Conservation (phyloP, 2,329 filamentous ascomycete species). For the Sphaerulina musiva region DNA sequence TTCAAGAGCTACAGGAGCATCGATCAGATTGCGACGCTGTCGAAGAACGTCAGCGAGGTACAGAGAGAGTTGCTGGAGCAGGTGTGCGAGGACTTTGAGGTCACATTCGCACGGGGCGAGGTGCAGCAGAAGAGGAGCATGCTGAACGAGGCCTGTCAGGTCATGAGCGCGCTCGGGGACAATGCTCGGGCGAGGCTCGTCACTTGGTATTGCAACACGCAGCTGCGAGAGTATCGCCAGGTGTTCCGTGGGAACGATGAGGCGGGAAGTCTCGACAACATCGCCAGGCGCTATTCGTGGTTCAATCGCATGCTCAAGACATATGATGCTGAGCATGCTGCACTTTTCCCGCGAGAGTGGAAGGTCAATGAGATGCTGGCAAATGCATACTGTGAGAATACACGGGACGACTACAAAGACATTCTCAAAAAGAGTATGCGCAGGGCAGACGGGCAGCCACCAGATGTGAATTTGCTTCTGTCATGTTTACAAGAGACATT, state of each 20-base stretch:
- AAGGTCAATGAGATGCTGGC: slow-evolving; percentile 83
- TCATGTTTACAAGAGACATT: slow-evolving; percentile 91
- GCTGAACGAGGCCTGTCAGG: slow-evolving; percentile 79
- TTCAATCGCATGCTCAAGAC: slow-evolving; percentile 92
- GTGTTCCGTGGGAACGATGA: slow-evolving; percentile 96
- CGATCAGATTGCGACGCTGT: slow-evolving; percentile 91
- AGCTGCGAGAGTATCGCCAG: slow-evolving; percentile 88
- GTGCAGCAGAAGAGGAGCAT: slow-evolving; percentile 61
- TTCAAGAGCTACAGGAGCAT: slow-evolving; percentile 98
- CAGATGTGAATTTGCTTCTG: slow-evolving; percentile 84
- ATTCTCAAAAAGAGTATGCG: slow-evolving; percentile 86
- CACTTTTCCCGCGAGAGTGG: slow-evolving; percentile 83
- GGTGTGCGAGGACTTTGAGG: slow-evolving; percentile 98
- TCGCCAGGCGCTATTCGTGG: slow-evolving; percentile 90
- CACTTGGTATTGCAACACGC: slow-evolving; percentile 97
- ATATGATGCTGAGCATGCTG: slow-evolving; percentile 86
- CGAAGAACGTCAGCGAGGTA: slow-evolving; percentile 84
- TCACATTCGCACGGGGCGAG: slow-evolving; percentile 85
- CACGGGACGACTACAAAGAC: slow-evolving; percentile 87
- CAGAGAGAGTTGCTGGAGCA: slow-evolving; percentile 91
- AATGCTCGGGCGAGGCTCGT: slow-evolving; percentile 73
- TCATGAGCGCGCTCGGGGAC: slow-evolving; percentile 92
- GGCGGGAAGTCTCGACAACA: slow-evolving; percentile 92
- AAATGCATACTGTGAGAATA: slow-evolving; percentile 90
- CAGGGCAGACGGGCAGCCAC: slow-evolving; percentile 64